Conservation (phyloP, 805 yeast species). For the Ogataea nakhonphanomensis region DNA sequence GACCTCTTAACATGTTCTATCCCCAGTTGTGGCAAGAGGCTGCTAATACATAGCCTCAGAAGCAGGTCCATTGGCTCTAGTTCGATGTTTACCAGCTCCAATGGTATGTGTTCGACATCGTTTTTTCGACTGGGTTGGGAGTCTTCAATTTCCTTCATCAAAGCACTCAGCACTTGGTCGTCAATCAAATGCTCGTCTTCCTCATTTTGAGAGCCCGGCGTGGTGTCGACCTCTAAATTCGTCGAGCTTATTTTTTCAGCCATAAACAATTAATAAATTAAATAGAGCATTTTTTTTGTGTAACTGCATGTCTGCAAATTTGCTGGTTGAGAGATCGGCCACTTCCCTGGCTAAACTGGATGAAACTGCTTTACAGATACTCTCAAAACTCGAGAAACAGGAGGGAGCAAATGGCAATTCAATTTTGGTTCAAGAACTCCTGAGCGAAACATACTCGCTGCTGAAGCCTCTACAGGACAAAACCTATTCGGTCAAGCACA, state of each 20-base stretch:
- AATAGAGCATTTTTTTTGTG: background rate
- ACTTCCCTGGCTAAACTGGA: conserved; percentile 10
- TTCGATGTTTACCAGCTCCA: conserved; percentile 6
- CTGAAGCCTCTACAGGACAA: conserved; percentile 18
- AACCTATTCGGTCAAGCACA: conserved; percentile 1
- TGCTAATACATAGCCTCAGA: conserved; percentile 34
- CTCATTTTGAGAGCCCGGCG: background rate
- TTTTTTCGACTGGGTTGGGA: conserved; percentile 4
- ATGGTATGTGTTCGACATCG: conserved; percentile 1
- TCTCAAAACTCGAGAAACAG: conserved; percentile 14
- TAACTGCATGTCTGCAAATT: conserved; percentile 14
- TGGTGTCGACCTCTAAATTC: conserved; percentile 1
- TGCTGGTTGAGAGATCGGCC: conserved; percentile 16
- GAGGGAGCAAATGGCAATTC: conserved; percentile 4
- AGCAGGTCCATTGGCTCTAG: conserved; percentile 32
- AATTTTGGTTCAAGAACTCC: conserved; percentile 12
- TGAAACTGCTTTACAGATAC: conserved; percentile 13
- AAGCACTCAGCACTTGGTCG: conserved; percentile 1
- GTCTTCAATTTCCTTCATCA: conserved; percentile 1
- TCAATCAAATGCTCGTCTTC: background rate
- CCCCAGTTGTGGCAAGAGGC: conserved; percentile 34
- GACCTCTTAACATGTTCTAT: conserved; percentile 27
- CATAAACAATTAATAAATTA: conserved; percentile 2
- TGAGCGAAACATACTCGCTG: conserved; percentile 16
- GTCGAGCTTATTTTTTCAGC: conserved; percentile 1